Conservation (phyloP, 495 filamentous ascomycete genomes). For the Talaromyces wortmannii region DNA sequence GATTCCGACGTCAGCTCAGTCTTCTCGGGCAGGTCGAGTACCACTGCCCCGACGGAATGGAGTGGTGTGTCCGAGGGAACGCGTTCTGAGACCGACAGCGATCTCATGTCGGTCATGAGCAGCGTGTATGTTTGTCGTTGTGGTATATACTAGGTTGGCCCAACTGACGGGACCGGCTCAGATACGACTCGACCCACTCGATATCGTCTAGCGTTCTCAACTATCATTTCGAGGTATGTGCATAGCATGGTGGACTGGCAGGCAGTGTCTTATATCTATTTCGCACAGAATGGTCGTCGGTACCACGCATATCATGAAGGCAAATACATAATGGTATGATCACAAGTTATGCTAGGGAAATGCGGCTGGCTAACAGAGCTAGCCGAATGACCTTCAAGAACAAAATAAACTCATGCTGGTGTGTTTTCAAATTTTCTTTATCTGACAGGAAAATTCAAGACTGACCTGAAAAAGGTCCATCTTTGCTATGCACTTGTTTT, state of each 20-base stretch:
- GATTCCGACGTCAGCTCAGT: slow-evolving; percentile 1
- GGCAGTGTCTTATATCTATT: neutral
- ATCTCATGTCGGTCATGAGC: neutral
- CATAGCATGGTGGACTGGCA: neutral
- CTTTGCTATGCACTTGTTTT: slow-evolving; percentile 2
- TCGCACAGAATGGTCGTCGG: slow-evolving; percentile 5
- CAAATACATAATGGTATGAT: slow-evolving; percentile 7
- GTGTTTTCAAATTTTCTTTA: neutral
- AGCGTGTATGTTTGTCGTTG: neutral
- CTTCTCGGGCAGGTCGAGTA: neutral
- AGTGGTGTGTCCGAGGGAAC: neutral
- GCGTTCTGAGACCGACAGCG: neutral
- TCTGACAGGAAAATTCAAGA: neutral
- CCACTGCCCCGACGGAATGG: slow-evolving; percentile 6
- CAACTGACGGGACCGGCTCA: neutral
- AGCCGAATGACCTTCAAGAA: slow-evolving; percentile 7
- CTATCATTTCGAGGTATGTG: slow-evolving; percentile 7
- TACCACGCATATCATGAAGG: slow-evolving; percentile 7
- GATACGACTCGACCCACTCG: slow-evolving; percentile 5
- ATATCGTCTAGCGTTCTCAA: slow-evolving; percentile 5
- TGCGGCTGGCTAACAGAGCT: neutral
- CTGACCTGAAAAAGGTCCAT: slow-evolving; percentile 7
- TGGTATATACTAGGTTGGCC: neutral
- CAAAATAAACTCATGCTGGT: slow-evolving; percentile 6
- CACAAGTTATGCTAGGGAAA: neutral